Percentiles rank a stretch among this genome's conserved stretches.
These are phyloP conservation scores for Teratosphaeria pseudoeucalypti DNA, from an alignment of 2,329 filamentous ascomycete species.

Conservation along the genomic window DNA sequence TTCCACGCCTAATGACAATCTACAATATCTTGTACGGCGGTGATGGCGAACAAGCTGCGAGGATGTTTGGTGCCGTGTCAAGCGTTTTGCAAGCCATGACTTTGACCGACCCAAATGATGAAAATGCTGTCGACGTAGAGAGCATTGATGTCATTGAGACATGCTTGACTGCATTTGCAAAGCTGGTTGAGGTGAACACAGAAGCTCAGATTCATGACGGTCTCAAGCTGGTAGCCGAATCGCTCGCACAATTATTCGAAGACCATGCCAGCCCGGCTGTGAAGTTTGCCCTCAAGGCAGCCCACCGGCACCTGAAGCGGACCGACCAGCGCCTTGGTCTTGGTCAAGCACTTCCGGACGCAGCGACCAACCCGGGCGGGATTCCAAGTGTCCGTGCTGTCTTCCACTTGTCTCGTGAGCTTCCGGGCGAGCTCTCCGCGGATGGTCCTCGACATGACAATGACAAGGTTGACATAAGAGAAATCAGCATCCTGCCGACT, in stretches of 20 bases:
- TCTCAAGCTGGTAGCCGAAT: constrained; percentile 6
- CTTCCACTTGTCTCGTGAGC: constrained; percentile 8
- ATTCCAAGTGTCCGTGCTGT: background rate
- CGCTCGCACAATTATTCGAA: constrained; percentile 2
- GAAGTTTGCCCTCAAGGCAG: background rate
- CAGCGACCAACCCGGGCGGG: background rate
- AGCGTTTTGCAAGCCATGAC: background rate
- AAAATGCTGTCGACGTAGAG: background rate
- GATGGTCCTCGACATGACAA: constrained; percentile 39
- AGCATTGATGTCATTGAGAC: constrained; percentile 3
- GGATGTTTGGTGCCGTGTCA: constrained; percentile 24
- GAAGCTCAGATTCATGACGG: constrained; percentile 8
- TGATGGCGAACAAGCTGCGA: constrained; percentile 28
- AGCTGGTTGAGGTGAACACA: constrained; percentile 7
- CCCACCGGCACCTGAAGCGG: constrained; percentile 1
- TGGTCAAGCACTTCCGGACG: constrained; percentile 3
- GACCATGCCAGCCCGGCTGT: background rate
- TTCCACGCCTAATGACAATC: constrained; percentile 30
- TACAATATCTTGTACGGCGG: constrained; percentile 36
- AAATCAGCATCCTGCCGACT: constrained; percentile 43
- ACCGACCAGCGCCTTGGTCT: constrained; percentile 3
- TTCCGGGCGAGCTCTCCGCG: constrained; percentile 24
- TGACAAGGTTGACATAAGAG: constrained; percentile 35
- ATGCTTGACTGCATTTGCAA: constrained; percentile 1
- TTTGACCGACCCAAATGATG: background rate